Percentiles rank a stretch among this genome's conserved stretches.
phyloP scores from a whole-genome alignment of 768 basidiomycete species.

The Panellus pusillus region DNA sequence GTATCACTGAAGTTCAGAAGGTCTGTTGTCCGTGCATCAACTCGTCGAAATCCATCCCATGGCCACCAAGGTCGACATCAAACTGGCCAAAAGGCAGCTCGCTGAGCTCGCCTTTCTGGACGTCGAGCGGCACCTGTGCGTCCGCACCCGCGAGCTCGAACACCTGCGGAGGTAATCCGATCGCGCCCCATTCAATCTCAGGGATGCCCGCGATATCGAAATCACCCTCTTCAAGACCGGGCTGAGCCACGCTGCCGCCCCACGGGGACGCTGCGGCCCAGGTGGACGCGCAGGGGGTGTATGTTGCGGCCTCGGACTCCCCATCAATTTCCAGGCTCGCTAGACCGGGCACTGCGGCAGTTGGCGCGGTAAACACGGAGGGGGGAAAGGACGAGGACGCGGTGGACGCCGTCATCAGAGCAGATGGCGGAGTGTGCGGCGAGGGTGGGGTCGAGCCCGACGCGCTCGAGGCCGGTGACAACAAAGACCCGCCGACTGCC shows the following conservation, averaged over 20 bases:
- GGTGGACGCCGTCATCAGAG: background rate
- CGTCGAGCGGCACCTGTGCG: background rate
- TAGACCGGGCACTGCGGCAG: background rate
- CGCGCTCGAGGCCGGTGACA: background rate
- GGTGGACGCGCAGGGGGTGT: background rate
- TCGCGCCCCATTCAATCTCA: background rate
- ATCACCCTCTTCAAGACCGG: background rate
- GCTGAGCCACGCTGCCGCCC: background rate
- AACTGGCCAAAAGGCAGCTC: background rate
- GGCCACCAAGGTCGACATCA: background rate
- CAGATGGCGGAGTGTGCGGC: background rate
- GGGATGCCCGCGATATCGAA: background rate
- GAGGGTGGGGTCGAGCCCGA: background rate
- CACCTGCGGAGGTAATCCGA: no score
- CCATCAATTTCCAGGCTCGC: no score
- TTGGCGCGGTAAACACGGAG: background rate
- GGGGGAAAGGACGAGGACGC: background rate
- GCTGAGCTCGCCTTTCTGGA: background rate
- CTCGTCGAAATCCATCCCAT: background rate
- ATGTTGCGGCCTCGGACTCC: background rate
- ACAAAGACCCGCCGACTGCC: no score
- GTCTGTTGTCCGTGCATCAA: background rate
- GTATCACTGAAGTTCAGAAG: no score
- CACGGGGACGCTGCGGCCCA: background rate
- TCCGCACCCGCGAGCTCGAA: background rate